Conservation (phyloP, 805 yeast species). For the Tanozyma kutaoensis region DNA sequence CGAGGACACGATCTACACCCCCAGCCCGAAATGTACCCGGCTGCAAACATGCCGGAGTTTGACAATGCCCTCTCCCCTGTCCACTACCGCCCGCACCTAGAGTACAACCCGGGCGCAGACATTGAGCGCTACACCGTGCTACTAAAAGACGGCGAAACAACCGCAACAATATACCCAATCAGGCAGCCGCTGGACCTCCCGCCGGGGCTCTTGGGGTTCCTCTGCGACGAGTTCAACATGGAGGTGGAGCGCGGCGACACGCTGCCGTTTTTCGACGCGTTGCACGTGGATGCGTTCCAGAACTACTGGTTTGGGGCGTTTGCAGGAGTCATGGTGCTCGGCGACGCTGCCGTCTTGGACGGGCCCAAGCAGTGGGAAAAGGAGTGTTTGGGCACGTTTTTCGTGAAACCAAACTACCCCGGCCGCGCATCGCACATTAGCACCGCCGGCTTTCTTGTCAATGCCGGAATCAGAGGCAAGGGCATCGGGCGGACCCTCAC, state of each 20-base stretch:
- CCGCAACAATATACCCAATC: constrained; percentile 88
- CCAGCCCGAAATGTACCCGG: no score
- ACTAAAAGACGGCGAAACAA: constrained; percentile 78
- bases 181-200: constrained; percentile 58
- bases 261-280: constrained; percentile 70
- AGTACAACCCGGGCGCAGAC: constrained; percentile 17
- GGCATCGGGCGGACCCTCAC: constrained; percentile 82
- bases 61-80: constrained; percentile 37
- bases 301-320: constrained; percentile 81
- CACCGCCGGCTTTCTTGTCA: constrained; percentile 77
- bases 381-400: constrained; percentile 82
- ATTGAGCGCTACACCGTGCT: constrained; percentile 64
- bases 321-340: constrained; percentile 69
- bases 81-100: constrained; percentile 28
- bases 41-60: constrained; percentile 32
- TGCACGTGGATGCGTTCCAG: constrained; percentile 65
- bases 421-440: constrained; percentile 92
- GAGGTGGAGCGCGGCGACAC: constrained; percentile 86
- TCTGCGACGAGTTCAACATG: constrained; percentile 87
- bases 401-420: constrained; percentile 78
- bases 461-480: constrained; percentile 84
- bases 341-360: constrained; percentile 41
- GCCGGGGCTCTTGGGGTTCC: constrained; percentile 59
- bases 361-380: constrained; percentile 74
- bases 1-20: constrained; percentile 5